A percentile compares a stretch with the other conserved stretches of the same genome.
These are phyloP conservation scores for Plantago coronopus DNA, from an alignment of 305 asterid genomes.

Conservation along the genomic window DNA sequence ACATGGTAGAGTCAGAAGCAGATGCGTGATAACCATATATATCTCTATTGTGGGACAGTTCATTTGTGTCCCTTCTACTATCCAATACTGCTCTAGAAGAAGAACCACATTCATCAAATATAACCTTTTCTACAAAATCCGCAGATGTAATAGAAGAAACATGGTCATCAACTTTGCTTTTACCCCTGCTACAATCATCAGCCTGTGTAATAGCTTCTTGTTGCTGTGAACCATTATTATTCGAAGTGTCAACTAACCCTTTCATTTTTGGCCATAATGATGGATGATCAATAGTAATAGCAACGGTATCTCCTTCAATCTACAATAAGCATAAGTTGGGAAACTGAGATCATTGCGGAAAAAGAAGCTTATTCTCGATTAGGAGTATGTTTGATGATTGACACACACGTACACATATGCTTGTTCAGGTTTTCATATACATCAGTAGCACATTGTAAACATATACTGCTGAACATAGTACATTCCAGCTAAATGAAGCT, in stretches of 20 bases:
- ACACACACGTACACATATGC: background rate
- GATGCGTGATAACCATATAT: conserved; percentile 23
- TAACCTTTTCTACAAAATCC: conserved; percentile 21
- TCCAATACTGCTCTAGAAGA: conserved; percentile 30
- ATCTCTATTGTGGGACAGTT: conserved; percentile 28
- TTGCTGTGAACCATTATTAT: conserved; percentile 26
- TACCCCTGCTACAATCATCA: conserved; percentile 36
- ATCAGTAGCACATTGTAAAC: background rate
- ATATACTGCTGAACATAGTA: background rate
- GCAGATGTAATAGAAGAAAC: conserved; percentile 22
- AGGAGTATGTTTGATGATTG: background rate
- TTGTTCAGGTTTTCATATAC: background rate
- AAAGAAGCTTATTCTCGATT: background rate
- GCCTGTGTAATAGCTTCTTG: conserved; percentile 28
- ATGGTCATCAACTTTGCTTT: conserved; percentile 32
- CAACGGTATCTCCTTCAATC: conserved; percentile 88
- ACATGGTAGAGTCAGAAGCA: conserved; percentile 22
- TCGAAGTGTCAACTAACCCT: conserved; percentile 39
- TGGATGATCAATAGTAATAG: conserved; percentile 66
- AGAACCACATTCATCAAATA: conserved; percentile 19
- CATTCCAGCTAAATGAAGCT: background rate
- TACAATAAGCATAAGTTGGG: conserved; percentile 29
- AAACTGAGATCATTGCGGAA: conserved; percentile 1
- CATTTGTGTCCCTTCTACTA: conserved; percentile 17
- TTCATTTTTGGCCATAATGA: conserved; percentile 76